Evolutionary conservation across 805 yeast genomes (phyloP).

Genomic region (Wickerhamomyces pijperi): DNA sequence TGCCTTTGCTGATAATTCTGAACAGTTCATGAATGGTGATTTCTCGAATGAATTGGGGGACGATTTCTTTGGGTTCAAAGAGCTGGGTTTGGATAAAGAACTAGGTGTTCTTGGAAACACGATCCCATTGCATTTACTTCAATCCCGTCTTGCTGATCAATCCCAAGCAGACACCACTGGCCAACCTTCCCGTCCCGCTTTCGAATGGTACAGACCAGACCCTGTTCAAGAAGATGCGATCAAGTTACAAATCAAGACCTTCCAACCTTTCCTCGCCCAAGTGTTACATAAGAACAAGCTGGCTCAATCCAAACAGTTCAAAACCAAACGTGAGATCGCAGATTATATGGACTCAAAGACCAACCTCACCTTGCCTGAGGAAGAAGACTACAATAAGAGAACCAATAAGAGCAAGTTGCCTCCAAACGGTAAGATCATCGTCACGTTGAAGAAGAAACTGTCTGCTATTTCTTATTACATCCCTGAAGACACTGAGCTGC

Average conservation of each 20-base stretch:
- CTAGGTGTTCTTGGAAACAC: slow-evolving; percentile 74
- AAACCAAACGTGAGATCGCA: slow-evolving; percentile 14
- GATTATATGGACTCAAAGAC: slow-evolving; percentile 22
- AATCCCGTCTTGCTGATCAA: slow-evolving; percentile 60
- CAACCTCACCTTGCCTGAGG: slow-evolving; percentile 57
- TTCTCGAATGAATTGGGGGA: slow-evolving; percentile 91
- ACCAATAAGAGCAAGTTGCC: slow-evolving; percentile 63
- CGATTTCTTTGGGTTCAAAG: slow-evolving; percentile 95
- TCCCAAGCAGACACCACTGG: slow-evolving; percentile 31
- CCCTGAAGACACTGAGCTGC: slow-evolving; percentile 22
- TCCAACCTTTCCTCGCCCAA: slow-evolving; percentile 43
- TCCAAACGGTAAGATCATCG: slow-evolving; percentile 77
- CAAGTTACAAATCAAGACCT: slow-evolving; percentile 40
- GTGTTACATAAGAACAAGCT: slow-evolving; percentile 30
- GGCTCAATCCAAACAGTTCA: slow-evolving; percentile 27
- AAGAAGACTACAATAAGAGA: slow-evolving; percentile 75
- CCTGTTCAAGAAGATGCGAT: slow-evolving; percentile 43
- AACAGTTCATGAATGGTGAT: slow-evolving; percentile 90
- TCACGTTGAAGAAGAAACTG: slow-evolving; percentile 48
- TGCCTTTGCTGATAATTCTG: slow-evolving; percentile 81
- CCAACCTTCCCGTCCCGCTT: slow-evolving; percentile 51
- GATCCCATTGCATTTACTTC: slow-evolving; percentile 82
- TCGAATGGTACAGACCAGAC: slow-evolving; percentile 42
- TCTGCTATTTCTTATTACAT: slow-evolving; percentile 44
- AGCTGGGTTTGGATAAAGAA: slow-evolving; percentile 87